Base-by-base conservation (phyloP, 768 basidiomycete genomes). In the Grammothele lineata region DNA sequence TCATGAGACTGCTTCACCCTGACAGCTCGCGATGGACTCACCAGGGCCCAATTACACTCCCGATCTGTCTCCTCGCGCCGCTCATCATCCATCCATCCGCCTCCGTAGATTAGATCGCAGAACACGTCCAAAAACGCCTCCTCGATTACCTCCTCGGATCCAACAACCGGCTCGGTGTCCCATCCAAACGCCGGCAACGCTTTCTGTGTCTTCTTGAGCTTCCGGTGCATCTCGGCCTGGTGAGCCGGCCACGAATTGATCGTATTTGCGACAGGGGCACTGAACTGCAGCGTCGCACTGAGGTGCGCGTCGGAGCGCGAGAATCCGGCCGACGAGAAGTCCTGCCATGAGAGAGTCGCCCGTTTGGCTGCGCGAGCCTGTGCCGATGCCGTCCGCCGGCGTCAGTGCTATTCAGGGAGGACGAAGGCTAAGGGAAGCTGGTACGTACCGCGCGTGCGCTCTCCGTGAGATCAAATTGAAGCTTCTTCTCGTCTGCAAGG, bases 381-480 rank as follows among this genome's bases (percentile, higher is more conserved):
- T 21, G 37, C n/a, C n/a, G n/a, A n/a, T n/a, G n/a, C n/a, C n/a
- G n/a, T n/a, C 45, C 36, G 24, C 5, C 17, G 34, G 27, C 30
- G 17, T 21, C 14, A 61, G 30, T 37, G 33, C 32, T n/a, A 42
- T 18, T 23, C 27, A 32, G 30, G 8, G n/a, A 7, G 17, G 35
- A 36, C 18, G 17, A 32, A 9, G n/a, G 12, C 15, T 10, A 52
- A n/a, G 50, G 72, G 52, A 56, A 74, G 36, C 7, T 9, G 35
- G n/a, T 11, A 58, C 83, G 56, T 44, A 79, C 81, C 62, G 72
- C 75, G 51, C 90, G 74, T 21, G 93, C 93, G 46, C 83, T 76
- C 68, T 98, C 96, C 0, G 84, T 94, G 53, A 97, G 65, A 63
- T 98, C 94, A 64, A 99, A 98, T 60, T 92, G 81, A 25, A 98